phyloP scores from a whole-genome alignment of 371 early-diverging fungal genomes.

The Gilbertella persicaria region DNA sequence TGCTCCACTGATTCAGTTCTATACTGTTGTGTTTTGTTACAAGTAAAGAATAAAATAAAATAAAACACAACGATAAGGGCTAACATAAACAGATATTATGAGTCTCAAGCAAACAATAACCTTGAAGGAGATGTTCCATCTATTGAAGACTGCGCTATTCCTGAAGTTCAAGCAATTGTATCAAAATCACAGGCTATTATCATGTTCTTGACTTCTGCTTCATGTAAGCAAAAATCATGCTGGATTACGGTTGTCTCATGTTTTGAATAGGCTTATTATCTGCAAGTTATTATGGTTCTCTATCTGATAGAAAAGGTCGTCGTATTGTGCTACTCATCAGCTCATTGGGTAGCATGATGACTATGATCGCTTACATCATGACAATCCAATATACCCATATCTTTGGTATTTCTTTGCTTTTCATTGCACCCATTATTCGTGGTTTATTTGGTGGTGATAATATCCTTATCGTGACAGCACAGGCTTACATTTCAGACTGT shows the following conservation, averaged over 20 bases:
- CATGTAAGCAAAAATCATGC: slow-evolving; percentile 21
- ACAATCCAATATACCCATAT: slow-evolving; percentile 23
- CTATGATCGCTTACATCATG: slow-evolving; percentile 19
- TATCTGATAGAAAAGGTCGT: slow-evolving; percentile 50
- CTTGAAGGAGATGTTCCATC: slow-evolving; percentile 16
- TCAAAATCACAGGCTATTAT: slow-evolving; percentile 35
- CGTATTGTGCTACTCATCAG: slow-evolving; percentile 24
- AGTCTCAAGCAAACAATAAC: slow-evolving; percentile 6
- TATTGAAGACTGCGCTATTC: slow-evolving; percentile 39
- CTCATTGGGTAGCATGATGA: slow-evolving; percentile 25
- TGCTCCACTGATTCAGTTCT: slow-evolving; percentile 35
- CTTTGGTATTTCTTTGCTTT: slow-evolving; percentile 38
- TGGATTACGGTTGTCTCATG: neutral
- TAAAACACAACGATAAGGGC: neutral
- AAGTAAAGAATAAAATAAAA: slow-evolving; percentile 22
- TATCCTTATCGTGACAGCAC: slow-evolving; percentile 32
- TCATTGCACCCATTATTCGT: slow-evolving; percentile 34
- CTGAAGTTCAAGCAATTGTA: slow-evolving; percentile 46
- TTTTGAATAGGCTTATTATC: slow-evolving; percentile 31
- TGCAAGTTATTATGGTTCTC: slow-evolving; percentile 39
- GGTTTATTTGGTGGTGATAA: slow-evolving; percentile 47
- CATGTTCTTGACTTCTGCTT: slow-evolving; percentile 26
- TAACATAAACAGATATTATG: slow-evolving; percentile 27
- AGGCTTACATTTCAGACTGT: slow-evolving; percentile 49
- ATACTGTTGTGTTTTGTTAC: slow-evolving; percentile 38